These are phyloP conservation scores for Dissoconium aciculare DNA, from an alignment of 2,329 filamentous ascomycete genomes.

Conservation along the genomic window DNA sequence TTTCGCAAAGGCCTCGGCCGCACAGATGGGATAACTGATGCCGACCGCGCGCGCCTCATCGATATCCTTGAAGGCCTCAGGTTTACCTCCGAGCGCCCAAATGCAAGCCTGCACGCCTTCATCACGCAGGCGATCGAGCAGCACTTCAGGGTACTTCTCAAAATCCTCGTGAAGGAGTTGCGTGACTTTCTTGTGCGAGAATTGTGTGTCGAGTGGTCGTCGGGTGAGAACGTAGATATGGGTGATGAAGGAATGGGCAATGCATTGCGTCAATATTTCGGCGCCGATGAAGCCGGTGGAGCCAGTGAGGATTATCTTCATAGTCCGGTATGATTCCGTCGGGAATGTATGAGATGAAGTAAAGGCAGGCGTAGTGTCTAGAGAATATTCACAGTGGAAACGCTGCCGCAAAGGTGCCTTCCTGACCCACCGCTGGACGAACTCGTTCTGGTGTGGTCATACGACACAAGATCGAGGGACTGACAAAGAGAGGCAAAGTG, in stretches of 20 bases:
- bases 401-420: too few relatives aligned
- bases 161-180: slow-evolving; percentile 36
- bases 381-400: too few relatives aligned
- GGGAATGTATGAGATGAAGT: too few relatives aligned
- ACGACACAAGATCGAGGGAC: too few relatives aligned
- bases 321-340: too few relatives aligned
- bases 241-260: slow-evolving; percentile 36
- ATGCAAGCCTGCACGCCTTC: slow-evolving; percentile 33
- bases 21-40: slow-evolving; percentile 20
- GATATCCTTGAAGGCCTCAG: slow-evolving; percentile 14
- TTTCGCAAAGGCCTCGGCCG: slow-evolving; percentile 21
- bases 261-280: slow-evolving; percentile 38
- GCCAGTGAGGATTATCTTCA: slow-evolving; percentile 47
- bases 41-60: slow-evolving; percentile 21
- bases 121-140: slow-evolving; percentile 26
- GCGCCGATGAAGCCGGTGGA: slow-evolving; percentile 43
- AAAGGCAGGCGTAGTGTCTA: too few relatives aligned
- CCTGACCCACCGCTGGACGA: too few relatives aligned
- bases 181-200: slow-evolving; percentile 21
- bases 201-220: slow-evolving; percentile 17
- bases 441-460: too few relatives aligned
- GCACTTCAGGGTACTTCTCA: slow-evolving; percentile 33
- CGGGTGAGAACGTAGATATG: slow-evolving; percentile 23
- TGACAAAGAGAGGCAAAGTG: too few relatives aligned
- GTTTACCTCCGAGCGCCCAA: slow-evolving; percentile 25